Evolutionary conservation across 2,329 filamentous ascomycete species (phyloP).

Genomic region (Zymoseptoria pseudotritici): DNA sequence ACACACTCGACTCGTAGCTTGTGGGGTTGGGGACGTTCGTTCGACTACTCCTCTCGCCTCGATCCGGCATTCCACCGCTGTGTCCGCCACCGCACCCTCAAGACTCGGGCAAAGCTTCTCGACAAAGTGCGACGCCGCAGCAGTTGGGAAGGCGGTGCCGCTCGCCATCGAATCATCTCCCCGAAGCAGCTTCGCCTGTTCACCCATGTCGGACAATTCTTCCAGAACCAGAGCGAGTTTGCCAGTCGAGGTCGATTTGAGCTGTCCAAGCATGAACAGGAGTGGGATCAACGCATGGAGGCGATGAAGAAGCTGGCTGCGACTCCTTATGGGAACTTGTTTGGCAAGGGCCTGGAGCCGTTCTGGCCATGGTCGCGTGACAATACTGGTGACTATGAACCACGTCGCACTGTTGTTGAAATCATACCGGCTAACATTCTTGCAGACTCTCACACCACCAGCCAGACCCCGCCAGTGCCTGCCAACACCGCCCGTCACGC

Average conservation of each 20-base stretch:
- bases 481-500: conserved; percentile 1
- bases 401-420: neutral
- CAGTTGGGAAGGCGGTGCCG: conserved; percentile 26
- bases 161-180: conserved; percentile 21
- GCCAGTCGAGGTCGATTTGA: conserved; percentile 18
- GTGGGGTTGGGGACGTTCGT: conserved; percentile 20
- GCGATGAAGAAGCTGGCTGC: conserved; percentile 29
- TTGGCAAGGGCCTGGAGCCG: conserved; percentile 33
- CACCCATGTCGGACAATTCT: neutral
- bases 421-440: neutral
- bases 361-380: conserved; percentile 22
- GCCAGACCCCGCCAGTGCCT: conserved; percentile 2
- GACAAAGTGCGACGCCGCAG: conserved; percentile 25
- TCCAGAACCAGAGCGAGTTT: conserved; percentile 4
- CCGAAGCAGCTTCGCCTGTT: conserved; percentile 22
- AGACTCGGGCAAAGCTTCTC: conserved; percentile 26
- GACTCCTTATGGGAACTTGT: conserved; percentile 38
- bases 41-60: conserved; percentile 24
- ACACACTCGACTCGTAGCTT: conserved; percentile 15
- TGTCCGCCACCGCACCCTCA: conserved; percentile 22
- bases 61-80: conserved; percentile 28
- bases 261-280: conserved; percentile 24
- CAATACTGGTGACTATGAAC: neutral
- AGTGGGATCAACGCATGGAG: conserved; percentile 30
- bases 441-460: conserved; percentile 1